These are phyloP conservation scores for Rhodotorula kratochvilovae DNA, from an alignment of 768 basidiomycete genomes.

Conservation along the genomic window DNA sequence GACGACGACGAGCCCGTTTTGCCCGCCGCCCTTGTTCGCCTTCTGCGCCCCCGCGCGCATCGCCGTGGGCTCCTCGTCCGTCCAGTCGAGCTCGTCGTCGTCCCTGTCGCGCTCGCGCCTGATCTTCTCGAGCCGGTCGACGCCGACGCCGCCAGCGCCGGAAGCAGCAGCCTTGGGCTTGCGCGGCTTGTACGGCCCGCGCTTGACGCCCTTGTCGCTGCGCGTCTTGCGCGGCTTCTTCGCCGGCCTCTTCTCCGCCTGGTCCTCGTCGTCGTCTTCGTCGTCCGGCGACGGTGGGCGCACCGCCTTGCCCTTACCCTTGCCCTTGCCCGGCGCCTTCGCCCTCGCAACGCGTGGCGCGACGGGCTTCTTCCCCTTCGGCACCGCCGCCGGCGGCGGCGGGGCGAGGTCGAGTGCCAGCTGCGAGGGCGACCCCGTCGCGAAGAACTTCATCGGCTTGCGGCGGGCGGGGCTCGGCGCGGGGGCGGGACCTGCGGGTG, in stretches of 20 bases:
- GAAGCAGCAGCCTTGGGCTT: background rate
- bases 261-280: too few relatives aligned
- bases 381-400: background rate
- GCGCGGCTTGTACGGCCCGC: background rate
- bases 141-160: slow-evolving; percentile 5
- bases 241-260: background rate
- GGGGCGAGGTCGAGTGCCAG: background rate
- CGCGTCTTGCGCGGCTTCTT: slow-evolving; percentile 3
- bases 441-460: background rate
- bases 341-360: too few relatives aligned
- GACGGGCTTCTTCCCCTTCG: background rate
- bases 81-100: slow-evolving; percentile 12
- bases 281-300: background rate
- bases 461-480: background rate
- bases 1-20: slow-evolving; percentile 19
- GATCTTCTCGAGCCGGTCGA: slow-evolving; percentile 35
- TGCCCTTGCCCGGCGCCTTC: background rate
- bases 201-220: background rate
- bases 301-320: background rate
- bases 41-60: slow-evolving; percentile 9
- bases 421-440: background rate
- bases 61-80: slow-evolving; percentile 40
- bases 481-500: background rate
- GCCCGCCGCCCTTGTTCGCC: too few relatives aligned
- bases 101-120: slow-evolving; percentile 42